phyloP scores from a whole-genome alignment of 2,329 filamentous ascomycete genomes.

The Claviceps paspali region DNA sequence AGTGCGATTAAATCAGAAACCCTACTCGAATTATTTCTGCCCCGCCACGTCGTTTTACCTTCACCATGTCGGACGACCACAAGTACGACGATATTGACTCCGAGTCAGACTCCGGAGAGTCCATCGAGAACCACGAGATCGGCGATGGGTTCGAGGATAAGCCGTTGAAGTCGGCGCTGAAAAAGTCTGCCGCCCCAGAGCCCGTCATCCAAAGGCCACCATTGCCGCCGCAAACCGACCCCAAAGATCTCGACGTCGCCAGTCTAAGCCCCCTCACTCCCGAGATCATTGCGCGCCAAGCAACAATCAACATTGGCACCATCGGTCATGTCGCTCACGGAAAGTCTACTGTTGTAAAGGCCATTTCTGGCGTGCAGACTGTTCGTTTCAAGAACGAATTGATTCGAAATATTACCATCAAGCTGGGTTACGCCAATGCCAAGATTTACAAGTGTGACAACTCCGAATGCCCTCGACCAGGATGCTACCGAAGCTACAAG shows the following conservation, averaged over 20 bases:
- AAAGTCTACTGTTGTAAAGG: conserved; percentile 97
- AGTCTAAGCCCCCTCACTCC: conserved; percentile 73
- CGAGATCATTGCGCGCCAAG: conserved; percentile 94
- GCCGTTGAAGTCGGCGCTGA: conserved; percentile 71
- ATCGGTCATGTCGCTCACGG: conserved; percentile 98
- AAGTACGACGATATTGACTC: conserved; percentile 62
- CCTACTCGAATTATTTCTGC: conserved; percentile 8
- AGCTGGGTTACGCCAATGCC: conserved; percentile 97
- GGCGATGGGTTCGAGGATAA: conserved; percentile 46
- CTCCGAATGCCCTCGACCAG: conserved; percentile 75
- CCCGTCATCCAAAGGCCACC: conserved; percentile 37
- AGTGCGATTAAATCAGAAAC: not conserved
- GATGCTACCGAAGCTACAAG: conserved; percentile 94
- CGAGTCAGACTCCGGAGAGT: conserved; percentile 53
- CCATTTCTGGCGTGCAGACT: conserved; percentile 96
- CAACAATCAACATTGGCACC: conserved; percentile 97
- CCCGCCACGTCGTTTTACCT: conserved; percentile 11
- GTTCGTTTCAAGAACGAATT: conserved; percentile 99
- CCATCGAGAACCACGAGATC: conserved; percentile 41
- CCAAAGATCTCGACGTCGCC: conserved; percentile 71
- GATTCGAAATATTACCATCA: conserved; percentile 98
- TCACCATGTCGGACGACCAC: conserved; percentile 40
- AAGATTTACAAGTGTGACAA: conserved; percentile 99
- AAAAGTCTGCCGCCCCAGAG: conserved; percentile 47
- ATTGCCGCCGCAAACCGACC: conserved; percentile 80